Percentiles rank a stretch among this genome's conserved stretches.
phyloP scores from a whole-genome alignment of 495 filamentous ascomycete species.

The Recurvomyces mirabilis region DNA sequence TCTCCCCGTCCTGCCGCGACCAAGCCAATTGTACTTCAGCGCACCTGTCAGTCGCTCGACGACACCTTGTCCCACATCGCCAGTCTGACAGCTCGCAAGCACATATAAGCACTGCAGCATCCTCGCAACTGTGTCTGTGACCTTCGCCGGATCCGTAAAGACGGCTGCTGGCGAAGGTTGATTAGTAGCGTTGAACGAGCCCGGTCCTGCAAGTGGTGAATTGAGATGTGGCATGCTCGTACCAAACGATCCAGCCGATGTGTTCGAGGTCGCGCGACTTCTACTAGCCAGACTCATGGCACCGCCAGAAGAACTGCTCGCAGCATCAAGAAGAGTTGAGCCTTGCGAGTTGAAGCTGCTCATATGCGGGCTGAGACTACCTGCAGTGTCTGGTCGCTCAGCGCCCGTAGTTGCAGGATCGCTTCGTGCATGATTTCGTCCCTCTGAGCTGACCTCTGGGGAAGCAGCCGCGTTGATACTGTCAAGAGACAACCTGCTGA shows the following conservation, averaged over 20 bases:
- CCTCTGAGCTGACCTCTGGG: slow-evolving; percentile 31
- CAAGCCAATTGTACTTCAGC: slow-evolving; percentile 93
- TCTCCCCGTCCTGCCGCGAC: slow-evolving; percentile 75
- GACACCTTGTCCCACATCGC: slow-evolving; percentile 62
- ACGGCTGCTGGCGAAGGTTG: slow-evolving; percentile 11
- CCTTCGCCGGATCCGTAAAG: slow-evolving; percentile 59
- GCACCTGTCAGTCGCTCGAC: slow-evolving; percentile 74
- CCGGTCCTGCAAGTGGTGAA: slow-evolving; percentile 5
- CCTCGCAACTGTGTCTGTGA: slow-evolving; percentile 86
- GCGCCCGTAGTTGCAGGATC: slow-evolving; percentile 18
- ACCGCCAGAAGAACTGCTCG: slow-evolving; percentile 38
- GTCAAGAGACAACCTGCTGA: slow-evolving; percentile 82
- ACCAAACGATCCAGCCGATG: slow-evolving; percentile 54
- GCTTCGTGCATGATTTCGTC: slow-evolving; percentile 15
- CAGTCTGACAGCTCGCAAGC: slow-evolving; percentile 60
- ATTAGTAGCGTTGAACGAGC: slow-evolving; percentile 14
- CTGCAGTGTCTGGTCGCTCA: slow-evolving; percentile 54
- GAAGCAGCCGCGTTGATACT: slow-evolving; percentile 52
- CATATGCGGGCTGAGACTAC: slow-evolving; percentile 57
- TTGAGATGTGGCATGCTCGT: slow-evolving; percentile 37
- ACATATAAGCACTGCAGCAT: slow-evolving; percentile 97
- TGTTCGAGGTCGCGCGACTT: slow-evolving; percentile 74
- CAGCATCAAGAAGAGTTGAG: slow-evolving; percentile 52
- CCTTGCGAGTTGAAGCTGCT: slow-evolving; percentile 65
- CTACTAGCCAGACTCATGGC: slow-evolving; percentile 40